phyloP scores from a whole-genome alignment of 371 early-diverging fungal species.

The Zychaea mexicana region DNA sequence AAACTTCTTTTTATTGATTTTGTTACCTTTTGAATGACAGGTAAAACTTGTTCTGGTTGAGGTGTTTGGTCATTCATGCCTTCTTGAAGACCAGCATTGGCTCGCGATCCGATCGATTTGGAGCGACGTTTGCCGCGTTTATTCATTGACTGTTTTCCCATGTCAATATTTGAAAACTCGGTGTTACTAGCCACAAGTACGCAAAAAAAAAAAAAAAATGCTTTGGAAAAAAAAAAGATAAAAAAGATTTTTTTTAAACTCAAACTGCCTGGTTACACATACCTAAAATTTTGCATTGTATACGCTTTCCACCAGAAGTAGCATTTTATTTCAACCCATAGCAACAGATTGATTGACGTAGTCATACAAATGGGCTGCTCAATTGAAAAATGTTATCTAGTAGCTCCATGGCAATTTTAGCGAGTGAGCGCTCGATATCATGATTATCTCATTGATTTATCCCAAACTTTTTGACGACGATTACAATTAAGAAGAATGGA shows the following conservation, averaged over 20 bases:
- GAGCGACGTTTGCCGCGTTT: constrained; percentile 16
- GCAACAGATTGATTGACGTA: too few species aligned
- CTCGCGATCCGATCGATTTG: constrained; percentile 30
- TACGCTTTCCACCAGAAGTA: too few species aligned
- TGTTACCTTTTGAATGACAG: constrained; percentile 61
- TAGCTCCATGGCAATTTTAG: too few species aligned
- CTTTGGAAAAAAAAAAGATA: background rate
- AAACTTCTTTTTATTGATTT: background rate
- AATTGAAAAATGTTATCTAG: too few species aligned
- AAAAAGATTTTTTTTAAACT: background rate
- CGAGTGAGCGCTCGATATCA: too few species aligned
- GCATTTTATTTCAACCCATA: too few species aligned
- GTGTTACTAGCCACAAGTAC: too few species aligned
- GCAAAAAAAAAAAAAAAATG: background rate
- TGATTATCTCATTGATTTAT: too few species aligned
- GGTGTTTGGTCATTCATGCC: constrained; percentile 27
- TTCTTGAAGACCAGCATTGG: constrained; percentile 25
- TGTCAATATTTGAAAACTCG: constrained; percentile 11
- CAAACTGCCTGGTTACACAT: background rate
- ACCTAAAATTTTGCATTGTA: background rate
- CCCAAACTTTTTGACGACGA: too few species aligned
- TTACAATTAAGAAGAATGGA: too few species aligned
- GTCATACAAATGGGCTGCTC: too few species aligned
- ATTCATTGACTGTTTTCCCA: constrained; percentile 42
- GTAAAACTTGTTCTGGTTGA: constrained; percentile 49